Base-by-base conservation (phyloP, 768 basidiomycete genomes). In the Pleurotus djamor region DNA sequence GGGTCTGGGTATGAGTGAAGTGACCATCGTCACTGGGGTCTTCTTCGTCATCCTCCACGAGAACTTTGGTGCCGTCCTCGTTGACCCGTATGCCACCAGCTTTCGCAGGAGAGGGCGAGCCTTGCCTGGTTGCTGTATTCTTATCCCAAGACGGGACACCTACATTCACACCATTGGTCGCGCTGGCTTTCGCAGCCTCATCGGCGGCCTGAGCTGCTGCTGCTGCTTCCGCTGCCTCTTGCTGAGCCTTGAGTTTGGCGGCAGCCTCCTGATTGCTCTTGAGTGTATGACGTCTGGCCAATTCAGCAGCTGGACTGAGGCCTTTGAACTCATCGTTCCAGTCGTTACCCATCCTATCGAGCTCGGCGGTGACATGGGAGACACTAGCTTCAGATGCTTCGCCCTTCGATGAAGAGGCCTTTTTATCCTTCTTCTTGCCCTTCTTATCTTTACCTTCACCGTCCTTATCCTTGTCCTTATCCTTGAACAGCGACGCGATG, bases 401-500 rank as follows among this genome's bases (percentile, higher is more conserved):
- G 41, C 82, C 81, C 73, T 93, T 91, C 61, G 81, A 79, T 60
- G 78, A 79, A 71, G 83, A 81, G 16, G 65, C 67, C 59, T 74
- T 74, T 60, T 74, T 79, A 57, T 79, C 82, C 59, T 80, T 78
- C 68, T 76, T 75, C 52, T 71, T 72, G 60, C 74, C 75, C 66
- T 81, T 79, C 67, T 66, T 72, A 32, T 71, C 74, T 54, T 66
- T 68, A 3, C 70, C 74, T 61, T 81, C 79, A 68, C 59, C 68
- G 6, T 72, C 73, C 41, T 66, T 68, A 12, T 71, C 68, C 62
- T 78, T 81, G 61, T 84, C 78, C 64, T 82, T 83, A 62, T 85
- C 86, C 74, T 96, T 96, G 82, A 98, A 97, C 59, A 98, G 77
- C 51, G 90, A 92, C 16, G 94, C 94, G 70, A 98, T 95, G 33